These are phyloP conservation scores for Candida corydali DNA, from an alignment of 805 yeast species.

Conservation along the genomic window DNA sequence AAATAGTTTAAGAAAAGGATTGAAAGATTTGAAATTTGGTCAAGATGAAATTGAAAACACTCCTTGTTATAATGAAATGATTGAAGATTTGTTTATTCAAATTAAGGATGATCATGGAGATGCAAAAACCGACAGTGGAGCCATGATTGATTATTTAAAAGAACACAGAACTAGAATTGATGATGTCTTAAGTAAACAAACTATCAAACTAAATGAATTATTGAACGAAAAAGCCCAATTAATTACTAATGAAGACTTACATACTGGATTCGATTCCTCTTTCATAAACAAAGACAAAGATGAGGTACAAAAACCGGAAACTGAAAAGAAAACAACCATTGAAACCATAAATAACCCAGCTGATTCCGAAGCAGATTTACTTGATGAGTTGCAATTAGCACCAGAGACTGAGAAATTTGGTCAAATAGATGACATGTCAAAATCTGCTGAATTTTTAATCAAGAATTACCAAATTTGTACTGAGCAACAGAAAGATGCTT, in stretches of 20 bases:
- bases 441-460: constrained; percentile 49
- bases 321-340: constrained; percentile 23
- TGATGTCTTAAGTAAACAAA: constrained; percentile 59
- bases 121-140: constrained; percentile 34
- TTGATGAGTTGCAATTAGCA: constrained; percentile 51
- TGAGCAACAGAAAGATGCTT: constrained; percentile 85
- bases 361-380: constrained; percentile 19
- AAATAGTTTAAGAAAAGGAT: constrained; percentile 44
- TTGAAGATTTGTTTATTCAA: constrained; percentile 83
- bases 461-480: constrained; percentile 66
- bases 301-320: constrained; percentile 9
- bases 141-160: constrained; percentile 34
- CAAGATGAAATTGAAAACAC: constrained; percentile 36
- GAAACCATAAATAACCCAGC: constrained; percentile 19
- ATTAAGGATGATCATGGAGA: constrained; percentile 58
- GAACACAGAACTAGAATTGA: constrained; percentile 71
- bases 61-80: constrained; percentile 85
- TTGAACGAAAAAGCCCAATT: constrained; percentile 66
- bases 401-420: constrained; percentile 68
- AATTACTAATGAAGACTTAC: constrained; percentile 87
- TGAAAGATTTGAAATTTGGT: constrained; percentile 34
- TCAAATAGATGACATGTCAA: constrained; percentile 47
- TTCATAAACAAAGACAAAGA: constrained; percentile 58
- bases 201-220: constrained; percentile 61
- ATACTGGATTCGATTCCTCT: constrained; percentile 87